Percentiles rank a stretch among this genome's conserved stretches.
These are phyloP conservation scores for Backusella westeae DNA, from an alignment of 192 early-diverging fungal genomes.

Conservation along the genomic window DNA sequence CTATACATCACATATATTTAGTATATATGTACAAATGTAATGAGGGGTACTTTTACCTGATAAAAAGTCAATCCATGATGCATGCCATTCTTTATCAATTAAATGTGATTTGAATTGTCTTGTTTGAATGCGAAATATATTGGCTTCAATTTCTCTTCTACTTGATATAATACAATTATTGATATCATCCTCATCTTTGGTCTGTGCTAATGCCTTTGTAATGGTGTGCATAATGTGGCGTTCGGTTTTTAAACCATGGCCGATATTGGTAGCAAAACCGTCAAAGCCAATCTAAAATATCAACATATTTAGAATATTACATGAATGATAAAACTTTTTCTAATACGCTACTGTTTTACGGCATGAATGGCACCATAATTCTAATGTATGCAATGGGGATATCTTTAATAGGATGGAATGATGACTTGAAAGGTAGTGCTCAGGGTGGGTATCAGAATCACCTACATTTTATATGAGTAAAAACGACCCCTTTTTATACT, in stretches of 20 bases:
- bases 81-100: not conserved
- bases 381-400: not conserved
- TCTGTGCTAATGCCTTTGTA: not conserved
- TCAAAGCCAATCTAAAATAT: not conserved
- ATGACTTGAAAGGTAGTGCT: not conserved
- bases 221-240: not conserved
- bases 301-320: not conserved
- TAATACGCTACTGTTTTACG: not conserved
- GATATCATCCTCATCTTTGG: not conserved
- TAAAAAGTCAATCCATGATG: not conserved
- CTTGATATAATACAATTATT: not conserved
- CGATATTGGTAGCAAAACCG: not conserved
- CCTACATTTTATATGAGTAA: not conserved
- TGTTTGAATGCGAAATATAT: not conserved
- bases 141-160: not conserved
- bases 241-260: not conserved
- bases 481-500: not conserved
- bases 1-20: not conserved
- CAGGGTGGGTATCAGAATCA: slow-evolving; percentile 5
- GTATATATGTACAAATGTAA: no score
- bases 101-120: slow-evolving; percentile 3
- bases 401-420: not conserved
- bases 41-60: not conserved
- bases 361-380: not conserved
- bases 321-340: no score